These are phyloP conservation scores for Colletotrichum lini DNA, from an alignment of 2,329 filamentous ascomycete genomes.

Conservation along the genomic window DNA sequence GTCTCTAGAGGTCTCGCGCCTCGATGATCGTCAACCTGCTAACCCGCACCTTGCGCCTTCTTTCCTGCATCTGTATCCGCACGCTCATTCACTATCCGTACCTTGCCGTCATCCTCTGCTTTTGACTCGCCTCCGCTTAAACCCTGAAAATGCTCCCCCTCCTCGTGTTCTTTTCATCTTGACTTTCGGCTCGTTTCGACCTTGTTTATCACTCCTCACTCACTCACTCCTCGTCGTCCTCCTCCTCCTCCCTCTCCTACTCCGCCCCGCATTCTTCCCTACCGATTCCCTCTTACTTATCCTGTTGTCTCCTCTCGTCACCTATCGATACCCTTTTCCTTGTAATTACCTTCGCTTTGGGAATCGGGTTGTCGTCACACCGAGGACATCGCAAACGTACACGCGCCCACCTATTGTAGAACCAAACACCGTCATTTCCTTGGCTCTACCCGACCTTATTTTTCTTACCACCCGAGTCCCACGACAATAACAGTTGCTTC, in stretches of 20 bases:
- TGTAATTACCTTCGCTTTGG: constrained; percentile 37
- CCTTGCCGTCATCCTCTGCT: constrained; percentile 33
- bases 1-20: constrained; percentile 5
- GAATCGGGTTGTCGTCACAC: constrained; percentile 34
- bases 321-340: constrained; percentile 40
- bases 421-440: constrained; percentile 29
- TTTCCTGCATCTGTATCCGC: constrained; percentile 5
- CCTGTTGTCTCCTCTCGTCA: constrained; percentile 27
- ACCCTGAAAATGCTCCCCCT: constrained; percentile 40
- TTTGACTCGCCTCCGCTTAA: constrained; percentile 37
- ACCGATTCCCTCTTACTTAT: constrained; percentile 1
- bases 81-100: neutral
- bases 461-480: constrained; percentile 7
- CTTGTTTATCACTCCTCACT: constrained; percentile 29
- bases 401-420: constrained; percentile 19
- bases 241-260: neutral
- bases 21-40: constrained; percentile 27
- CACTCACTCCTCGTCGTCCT: neutral
- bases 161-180: constrained; percentile 39
- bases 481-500: constrained; percentile 17
- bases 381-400: constrained; percentile 5
- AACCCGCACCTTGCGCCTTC: constrained; percentile 8
- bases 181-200: constrained; percentile 37
- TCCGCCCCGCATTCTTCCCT: neutral
- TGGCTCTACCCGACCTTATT: constrained; percentile 12